Evolutionary conservation across 2,329 filamentous ascomycete genomes (phyloP).

Genomic region (Aureobasidium sp.): DNA sequence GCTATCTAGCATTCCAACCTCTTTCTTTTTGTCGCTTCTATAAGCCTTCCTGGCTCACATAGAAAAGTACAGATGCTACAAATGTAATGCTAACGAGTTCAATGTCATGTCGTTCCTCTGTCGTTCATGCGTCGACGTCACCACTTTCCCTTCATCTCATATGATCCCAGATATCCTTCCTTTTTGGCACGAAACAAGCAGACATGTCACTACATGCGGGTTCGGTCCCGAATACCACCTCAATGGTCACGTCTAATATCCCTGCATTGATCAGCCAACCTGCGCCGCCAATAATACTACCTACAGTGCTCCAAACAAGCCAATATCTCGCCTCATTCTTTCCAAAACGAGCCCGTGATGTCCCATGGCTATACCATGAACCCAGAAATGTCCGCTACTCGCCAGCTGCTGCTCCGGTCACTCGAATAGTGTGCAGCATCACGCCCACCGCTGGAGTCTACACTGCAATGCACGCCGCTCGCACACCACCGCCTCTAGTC

Average conservation of each 20-base stretch:
- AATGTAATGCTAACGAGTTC: neutral
- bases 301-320: neutral
- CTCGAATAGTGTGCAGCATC: constrained; percentile 8
- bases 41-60: neutral
- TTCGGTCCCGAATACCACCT: neutral
- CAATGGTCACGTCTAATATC: neutral
- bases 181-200: neutral
- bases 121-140: neutral
- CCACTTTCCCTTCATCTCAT: neutral
- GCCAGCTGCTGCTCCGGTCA: neutral
- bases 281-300: neutral
- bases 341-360: constrained; percentile 8
- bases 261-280: neutral
- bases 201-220: neutral
- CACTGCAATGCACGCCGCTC: neutral
- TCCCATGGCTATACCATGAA: constrained; percentile 12
- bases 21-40: too few species aligned
- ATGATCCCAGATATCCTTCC: neutral
- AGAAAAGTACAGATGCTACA: neutral
- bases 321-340: constrained; percentile 12
- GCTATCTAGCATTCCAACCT: neutral
- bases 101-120: neutral
- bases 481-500: neutral
- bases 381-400: neutral
- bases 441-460: constrained; percentile 15